A percentile compares a stretch with the other conserved stretches of the same genome.
Evolutionary conservation across 768 basidiomycete species (phyloP).

Genomic region (Kwoniella sp.): DNA sequence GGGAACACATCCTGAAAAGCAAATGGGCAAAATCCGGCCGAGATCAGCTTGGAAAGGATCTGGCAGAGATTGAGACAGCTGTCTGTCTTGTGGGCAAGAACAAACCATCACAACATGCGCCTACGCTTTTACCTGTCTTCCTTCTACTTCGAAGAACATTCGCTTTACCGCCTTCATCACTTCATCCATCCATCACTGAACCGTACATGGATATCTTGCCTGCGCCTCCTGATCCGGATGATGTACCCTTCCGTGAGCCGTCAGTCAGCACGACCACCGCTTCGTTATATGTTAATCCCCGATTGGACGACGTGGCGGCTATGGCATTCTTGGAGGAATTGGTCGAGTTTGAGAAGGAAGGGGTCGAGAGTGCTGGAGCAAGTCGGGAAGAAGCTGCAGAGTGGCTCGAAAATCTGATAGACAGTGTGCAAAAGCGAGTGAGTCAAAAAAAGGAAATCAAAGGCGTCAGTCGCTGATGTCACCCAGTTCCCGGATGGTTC

Average conservation of each 20-base stretch:
- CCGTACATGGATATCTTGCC: conserved; percentile 44
- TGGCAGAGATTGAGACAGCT: conserved; percentile 51
- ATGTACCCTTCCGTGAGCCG: conserved; percentile 46
- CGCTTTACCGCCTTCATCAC: conserved; percentile 36
- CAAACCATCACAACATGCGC: conserved; percentile 24
- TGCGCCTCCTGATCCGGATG: conserved; percentile 45
- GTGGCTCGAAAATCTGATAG: conserved; percentile 33
- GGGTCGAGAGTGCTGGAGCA: conserved; percentile 24
- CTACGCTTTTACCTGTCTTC: conserved; percentile 38
- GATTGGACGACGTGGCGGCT: conserved; percentile 39
- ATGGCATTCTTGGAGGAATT: conserved; percentile 44
- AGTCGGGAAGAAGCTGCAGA: conserved; percentile 25
- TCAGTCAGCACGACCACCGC: conserved; percentile 48
- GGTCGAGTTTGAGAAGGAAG: conserved; percentile 48
- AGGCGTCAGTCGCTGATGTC: conserved; percentile 7
- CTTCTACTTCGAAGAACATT: conserved; percentile 39
- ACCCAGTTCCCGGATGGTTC: conserved; percentile 49
- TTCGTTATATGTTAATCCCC: conserved; percentile 50
- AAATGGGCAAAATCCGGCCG: conserved; percentile 53
- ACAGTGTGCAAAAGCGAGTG: conserved; percentile 45
- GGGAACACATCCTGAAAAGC: conserved; percentile 49
- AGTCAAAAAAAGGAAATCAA: conserved; percentile 19
- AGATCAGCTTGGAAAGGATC: conserved; percentile 49
- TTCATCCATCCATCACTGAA: conserved; percentile 35
- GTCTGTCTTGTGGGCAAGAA: conserved; percentile 30